Evolutionary conservation across 2,329 filamentous ascomycete species (phyloP).

Genomic region (Ophiocordyceps camponoti-floridani): DNA sequence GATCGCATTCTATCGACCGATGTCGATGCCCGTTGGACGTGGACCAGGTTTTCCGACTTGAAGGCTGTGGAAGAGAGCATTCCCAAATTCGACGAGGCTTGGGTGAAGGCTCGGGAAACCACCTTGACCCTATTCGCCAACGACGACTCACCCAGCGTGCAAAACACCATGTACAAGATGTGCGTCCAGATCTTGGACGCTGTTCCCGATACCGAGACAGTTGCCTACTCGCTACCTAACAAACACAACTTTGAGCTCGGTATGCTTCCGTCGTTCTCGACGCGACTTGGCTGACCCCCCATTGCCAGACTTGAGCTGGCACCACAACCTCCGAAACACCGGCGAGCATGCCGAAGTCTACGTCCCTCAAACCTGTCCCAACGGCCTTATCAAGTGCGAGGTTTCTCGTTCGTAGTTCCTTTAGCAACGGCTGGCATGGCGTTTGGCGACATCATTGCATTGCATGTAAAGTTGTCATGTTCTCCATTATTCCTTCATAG

Average conservation of each 20-base stretch:
- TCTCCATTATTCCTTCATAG: not conserved
- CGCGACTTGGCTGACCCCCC: not conserved
- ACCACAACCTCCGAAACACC: slow-evolving; percentile 88
- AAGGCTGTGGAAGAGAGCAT: slow-evolving; percentile 47
- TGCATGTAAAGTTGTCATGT: not conserved
- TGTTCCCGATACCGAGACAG: slow-evolving; percentile 51
- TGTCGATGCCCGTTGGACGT: slow-evolving; percentile 73
- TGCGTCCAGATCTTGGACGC: slow-evolving; percentile 64
- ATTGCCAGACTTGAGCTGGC: slow-evolving; percentile 79
- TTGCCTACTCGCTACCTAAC: slow-evolving; percentile 80
- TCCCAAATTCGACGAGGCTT: slow-evolving; percentile 61
- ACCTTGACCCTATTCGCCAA: slow-evolving; percentile 85
- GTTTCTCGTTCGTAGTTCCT: slow-evolving; percentile 39
- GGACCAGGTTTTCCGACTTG: slow-evolving; percentile 52
- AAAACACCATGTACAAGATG: slow-evolving; percentile 99
- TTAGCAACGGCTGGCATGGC: not conserved
- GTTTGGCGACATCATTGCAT: not conserved
- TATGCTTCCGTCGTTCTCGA: slow-evolving; percentile 24
- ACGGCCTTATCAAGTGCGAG: slow-evolving; percentile 89
- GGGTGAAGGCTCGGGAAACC: slow-evolving; percentile 58
- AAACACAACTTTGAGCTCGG: slow-evolving; percentile 98
- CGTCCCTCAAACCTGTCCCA: slow-evolving; percentile 80
- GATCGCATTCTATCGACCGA: slow-evolving; percentile 92
- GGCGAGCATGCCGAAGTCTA: slow-evolving; percentile 93
- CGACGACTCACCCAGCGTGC: slow-evolving; percentile 82